A percentile compares a stretch with the other conserved stretches of the same genome.
phyloP scores from a whole-genome alignment of 805 yeast genomes.

The Naumovozyma dairenensis region DNA sequence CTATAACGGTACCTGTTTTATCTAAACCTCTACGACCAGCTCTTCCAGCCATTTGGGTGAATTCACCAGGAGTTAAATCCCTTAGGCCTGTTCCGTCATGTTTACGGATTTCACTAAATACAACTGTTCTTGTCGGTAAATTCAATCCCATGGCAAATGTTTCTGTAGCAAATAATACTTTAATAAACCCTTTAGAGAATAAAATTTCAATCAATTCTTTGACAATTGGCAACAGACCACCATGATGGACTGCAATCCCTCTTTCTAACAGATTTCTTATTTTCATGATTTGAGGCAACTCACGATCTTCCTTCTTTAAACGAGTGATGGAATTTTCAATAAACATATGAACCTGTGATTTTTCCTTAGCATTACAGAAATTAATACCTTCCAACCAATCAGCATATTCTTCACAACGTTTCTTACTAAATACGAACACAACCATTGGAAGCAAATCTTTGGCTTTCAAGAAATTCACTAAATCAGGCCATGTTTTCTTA shows the following conservation, averaged over 20 bases:
- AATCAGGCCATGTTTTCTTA: conserved; percentile 64
- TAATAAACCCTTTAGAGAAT: conserved; percentile 77
- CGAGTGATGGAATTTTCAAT: conserved; percentile 83
- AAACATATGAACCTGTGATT: conserved; percentile 87
- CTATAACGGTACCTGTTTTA: conserved; percentile 85
- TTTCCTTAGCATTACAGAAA: conserved; percentile 75
- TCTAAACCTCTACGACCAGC: conserved; percentile 98
- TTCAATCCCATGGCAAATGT: conserved; percentile 98
- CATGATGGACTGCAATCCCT: conserved; percentile 95
- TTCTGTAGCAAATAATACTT: conserved; percentile 92
- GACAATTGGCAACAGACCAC: conserved; percentile 86
- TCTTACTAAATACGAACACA: conserved; percentile 85
- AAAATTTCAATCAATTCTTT: conserved; percentile 89
- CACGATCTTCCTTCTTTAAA: conserved; percentile 83
- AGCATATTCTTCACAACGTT: conserved; percentile 89
- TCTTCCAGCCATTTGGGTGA: conserved; percentile 98
- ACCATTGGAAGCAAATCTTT: conserved; percentile 82
- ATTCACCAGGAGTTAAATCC: conserved; percentile 85
- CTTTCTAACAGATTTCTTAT: conserved; percentile 74
- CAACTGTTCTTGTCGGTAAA: conserved; percentile 92
- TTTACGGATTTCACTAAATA: conserved; percentile 73
- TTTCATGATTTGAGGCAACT: conserved; percentile 80
- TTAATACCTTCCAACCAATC: conserved; percentile 63
- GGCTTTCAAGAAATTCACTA: conserved; percentile 60
- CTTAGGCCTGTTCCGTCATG: conserved; percentile 85